These are phyloP conservation scores for Uncinocarpus reesii DNA, from an alignment of 2,329 filamentous ascomycete genomes.

Conservation along the genomic window DNA sequence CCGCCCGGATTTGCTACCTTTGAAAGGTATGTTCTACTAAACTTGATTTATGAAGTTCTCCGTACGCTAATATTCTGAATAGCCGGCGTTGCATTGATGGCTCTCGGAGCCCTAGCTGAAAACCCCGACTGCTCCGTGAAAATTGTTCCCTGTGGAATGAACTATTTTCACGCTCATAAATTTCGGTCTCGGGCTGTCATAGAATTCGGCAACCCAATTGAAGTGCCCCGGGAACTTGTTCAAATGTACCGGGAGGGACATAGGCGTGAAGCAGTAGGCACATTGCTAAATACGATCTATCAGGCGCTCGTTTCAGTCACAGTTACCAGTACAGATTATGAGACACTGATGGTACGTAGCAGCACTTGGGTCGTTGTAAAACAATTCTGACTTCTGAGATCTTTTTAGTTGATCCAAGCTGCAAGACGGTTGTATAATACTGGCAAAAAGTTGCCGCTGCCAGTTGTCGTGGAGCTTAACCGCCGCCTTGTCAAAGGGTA, in stretches of 20 bases:
- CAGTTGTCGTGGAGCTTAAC: conserved; percentile 89
- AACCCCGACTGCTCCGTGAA: conserved; percentile 80
- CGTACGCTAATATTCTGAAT: conserved; percentile 19
- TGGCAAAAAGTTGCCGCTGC: conserved; percentile 83
- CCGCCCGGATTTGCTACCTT: conserved; percentile 75
- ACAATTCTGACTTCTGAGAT: conserved; percentile 22
- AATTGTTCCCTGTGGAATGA: conserved; percentile 96
- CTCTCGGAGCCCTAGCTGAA: conserved; percentile 74
- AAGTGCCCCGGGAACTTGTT: conserved; percentile 71
- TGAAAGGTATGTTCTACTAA: conserved; percentile 51
- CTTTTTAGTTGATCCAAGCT: conserved; percentile 68
- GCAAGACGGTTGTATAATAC: conserved; percentile 89
- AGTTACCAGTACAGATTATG: conserved; percentile 85
- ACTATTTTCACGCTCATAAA: conserved; percentile 98
- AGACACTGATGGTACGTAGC: conserved; percentile 67
- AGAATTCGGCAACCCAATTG: conserved; percentile 84
- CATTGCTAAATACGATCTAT: conserved; percentile 76
- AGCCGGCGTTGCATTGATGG: conserved; percentile 97
- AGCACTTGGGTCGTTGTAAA: background rate
- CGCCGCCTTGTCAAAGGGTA: conserved; percentile 83
- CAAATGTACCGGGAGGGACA: conserved; percentile 75
- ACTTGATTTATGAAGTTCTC: background rate
- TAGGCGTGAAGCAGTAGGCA: conserved; percentile 74
- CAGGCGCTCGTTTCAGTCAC: conserved; percentile 78
- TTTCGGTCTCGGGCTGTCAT: conserved; percentile 92